Conservation (phyloP, 1,284 basidiomycete genomes). For the Boletellus deceptivus region DNA sequence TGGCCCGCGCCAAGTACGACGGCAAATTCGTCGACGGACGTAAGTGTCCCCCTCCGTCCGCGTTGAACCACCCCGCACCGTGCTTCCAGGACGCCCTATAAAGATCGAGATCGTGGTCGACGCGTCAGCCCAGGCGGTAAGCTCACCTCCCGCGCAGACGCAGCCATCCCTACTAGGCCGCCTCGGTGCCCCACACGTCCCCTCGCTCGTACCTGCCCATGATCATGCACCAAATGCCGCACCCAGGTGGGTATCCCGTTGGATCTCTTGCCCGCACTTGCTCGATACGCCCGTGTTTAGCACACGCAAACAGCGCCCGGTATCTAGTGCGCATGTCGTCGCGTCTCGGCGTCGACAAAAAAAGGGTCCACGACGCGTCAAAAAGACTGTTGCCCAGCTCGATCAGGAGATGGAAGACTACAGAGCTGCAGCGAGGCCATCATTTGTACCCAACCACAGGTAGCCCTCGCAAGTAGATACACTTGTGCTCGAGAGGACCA, state of each 20-base stretch:
- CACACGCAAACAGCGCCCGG: constrained; percentile 22
- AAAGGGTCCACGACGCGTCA: constrained; percentile 65
- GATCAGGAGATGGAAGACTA: constrained; percentile 77
- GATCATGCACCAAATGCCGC: constrained; percentile 15
- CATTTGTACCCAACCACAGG: constrained; percentile 16
- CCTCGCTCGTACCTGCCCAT: constrained; percentile 7
- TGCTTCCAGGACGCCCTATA: constrained; percentile 55
- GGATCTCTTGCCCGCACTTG: neutral
- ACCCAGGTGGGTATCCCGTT: constrained; percentile 15
- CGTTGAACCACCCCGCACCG: neutral
- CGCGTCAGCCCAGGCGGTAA: constrained; percentile 21
- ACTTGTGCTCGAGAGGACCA: neutral
- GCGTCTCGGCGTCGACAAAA: constrained; percentile 38
- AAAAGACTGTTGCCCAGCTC: constrained; percentile 53
- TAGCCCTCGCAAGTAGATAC: neutral
- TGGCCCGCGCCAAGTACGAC: constrained; percentile 64
- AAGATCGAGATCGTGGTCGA: constrained; percentile 67
- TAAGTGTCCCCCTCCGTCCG: constrained; percentile 39
- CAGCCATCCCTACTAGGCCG: constrained; percentile 40
- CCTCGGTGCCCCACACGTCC: constrained; percentile 21
- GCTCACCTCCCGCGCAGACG: constrained; percentile 12
- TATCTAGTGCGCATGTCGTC: constrained; percentile 15
- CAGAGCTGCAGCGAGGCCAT: constrained; percentile 51
- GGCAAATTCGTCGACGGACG: constrained; percentile 74
- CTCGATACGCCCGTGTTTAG: constrained; percentile 6